A percentile compares a stretch with the other conserved stretches of the same genome.
Conservation (phyloP, 257 asterid species). For the Solanum peruvianum region DNA sequence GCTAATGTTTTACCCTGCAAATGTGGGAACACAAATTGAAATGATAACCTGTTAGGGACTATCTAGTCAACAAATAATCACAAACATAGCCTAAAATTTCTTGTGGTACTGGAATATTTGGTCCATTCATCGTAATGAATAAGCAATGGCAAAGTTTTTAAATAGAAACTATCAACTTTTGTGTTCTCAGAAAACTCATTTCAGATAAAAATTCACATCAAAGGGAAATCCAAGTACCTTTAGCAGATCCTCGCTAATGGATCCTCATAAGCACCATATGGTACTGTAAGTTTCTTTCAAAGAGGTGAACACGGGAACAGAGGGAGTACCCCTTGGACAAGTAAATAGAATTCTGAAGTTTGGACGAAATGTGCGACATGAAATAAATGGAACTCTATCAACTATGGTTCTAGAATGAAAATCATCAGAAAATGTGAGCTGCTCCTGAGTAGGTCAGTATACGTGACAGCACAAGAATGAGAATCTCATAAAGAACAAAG, state of each 20-base stretch:
- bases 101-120: neutral
- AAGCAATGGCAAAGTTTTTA: neutral
- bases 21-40: neutral
- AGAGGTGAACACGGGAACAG: neutral
- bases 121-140: neutral
- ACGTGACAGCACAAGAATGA: neutral
- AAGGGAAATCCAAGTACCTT: neutral
- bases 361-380: neutral
- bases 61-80: neutral
- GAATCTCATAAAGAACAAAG: neutral
- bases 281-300: neutral
- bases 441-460: neutral
- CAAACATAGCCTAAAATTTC: neutral
- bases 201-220: neutral
- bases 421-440: neutral
- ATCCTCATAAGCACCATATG: neutral
- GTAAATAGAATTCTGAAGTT: neutral
- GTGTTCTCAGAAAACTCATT: neutral
- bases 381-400: neutral
- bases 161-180: neutral
- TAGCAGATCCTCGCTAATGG: neutral
- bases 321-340: neutral
- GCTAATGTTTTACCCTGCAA: conserved; percentile 90
- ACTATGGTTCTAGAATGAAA: neutral
- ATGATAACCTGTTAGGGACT: neutral